Evolutionary conservation across 1,284 basidiomycete genomes (phyloP).

Genomic region (Xerocomus alliaceus): DNA sequence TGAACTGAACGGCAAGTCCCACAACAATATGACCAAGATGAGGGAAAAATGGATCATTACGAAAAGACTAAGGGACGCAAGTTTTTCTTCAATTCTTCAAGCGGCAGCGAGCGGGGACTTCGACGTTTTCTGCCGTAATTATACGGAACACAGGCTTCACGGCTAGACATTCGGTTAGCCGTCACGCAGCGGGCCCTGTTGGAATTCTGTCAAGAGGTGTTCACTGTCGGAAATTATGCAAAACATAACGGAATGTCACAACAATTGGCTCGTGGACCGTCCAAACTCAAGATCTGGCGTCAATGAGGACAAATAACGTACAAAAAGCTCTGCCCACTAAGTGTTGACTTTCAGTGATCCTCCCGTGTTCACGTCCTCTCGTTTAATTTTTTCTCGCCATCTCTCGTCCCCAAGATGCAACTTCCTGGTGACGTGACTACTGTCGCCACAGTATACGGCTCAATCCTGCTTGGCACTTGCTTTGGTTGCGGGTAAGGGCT

Average conservation of each 20-base stretch:
- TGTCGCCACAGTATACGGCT: constrained; percentile 40
- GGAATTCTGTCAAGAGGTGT: background rate
- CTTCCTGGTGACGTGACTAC: constrained; percentile 41
- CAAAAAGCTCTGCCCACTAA: constrained; percentile 28
- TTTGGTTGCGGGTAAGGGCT: constrained; percentile 35
- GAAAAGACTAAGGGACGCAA: background rate
- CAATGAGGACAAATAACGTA: constrained; percentile 44
- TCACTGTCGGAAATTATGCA: constrained; percentile 8
- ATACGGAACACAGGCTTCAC: background rate
- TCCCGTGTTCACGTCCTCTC: constrained; percentile 39
- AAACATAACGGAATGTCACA: constrained; percentile 26
- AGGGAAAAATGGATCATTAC: background rate
- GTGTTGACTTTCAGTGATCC: constrained; percentile 27
- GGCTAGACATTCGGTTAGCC: constrained; percentile 3
- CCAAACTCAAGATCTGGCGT: constrained; percentile 29
- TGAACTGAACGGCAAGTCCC: too few relatives aligned
- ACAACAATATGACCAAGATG: too few relatives aligned
- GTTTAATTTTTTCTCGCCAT: constrained; percentile 13
- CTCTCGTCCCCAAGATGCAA: constrained; percentile 23
- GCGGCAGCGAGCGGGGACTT: constrained; percentile 7
- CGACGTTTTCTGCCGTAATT: constrained; percentile 13
- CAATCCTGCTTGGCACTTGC: constrained; percentile 40
- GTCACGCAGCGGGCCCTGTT: background rate
- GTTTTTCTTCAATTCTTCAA: constrained; percentile 3
- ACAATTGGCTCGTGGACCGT: constrained; percentile 17